Percentiles rank a stretch among this genome's conserved stretches.
Evolutionary conservation across 208 protist genomes (phyloP).

Genomic region (Naegleria gruberi): DNA sequence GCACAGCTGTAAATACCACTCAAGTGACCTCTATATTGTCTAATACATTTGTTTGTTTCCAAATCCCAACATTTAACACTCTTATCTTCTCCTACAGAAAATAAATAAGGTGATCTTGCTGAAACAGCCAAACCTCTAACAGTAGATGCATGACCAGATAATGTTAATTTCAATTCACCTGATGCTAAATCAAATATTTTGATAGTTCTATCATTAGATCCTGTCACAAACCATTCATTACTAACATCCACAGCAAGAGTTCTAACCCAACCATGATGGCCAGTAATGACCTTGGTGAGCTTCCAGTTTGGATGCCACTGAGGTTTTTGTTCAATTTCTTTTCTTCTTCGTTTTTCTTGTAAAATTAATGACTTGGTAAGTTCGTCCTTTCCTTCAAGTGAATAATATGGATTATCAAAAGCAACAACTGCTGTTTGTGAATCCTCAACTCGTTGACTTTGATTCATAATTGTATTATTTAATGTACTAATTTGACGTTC

Average conservation of each 20-base stretch:
- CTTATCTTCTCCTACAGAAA: constrained; percentile 96
- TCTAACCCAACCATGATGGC: constrained; percentile 91
- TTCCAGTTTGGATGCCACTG: constrained; percentile 84
- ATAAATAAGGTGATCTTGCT: constrained; percentile 91
- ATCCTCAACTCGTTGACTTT: not conserved
- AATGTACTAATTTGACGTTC: not conserved
- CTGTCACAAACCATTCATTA: constrained; percentile 99
- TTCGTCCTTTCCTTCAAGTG: not conserved
- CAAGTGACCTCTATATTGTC: constrained; percentile 95
- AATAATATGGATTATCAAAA: not conserved
- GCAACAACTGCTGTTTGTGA: not conserved
- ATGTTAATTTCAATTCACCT: constrained; percentile 90
- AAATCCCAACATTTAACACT: constrained; percentile 98
- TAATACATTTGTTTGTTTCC: constrained; percentile 73
- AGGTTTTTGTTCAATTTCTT: constrained; percentile 34
- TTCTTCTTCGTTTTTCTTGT: not conserved
- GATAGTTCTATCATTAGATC: constrained; percentile 93
- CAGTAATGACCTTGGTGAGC: constrained; percentile 75
- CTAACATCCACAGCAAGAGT: constrained; percentile 84
- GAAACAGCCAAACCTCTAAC: constrained; percentile 76
- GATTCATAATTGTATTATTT: not conserved
- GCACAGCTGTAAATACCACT: constrained; percentile 79
- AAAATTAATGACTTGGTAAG: not conserved
- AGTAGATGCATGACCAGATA: constrained; percentile 94
- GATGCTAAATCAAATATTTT: constrained; percentile 96